Base-by-base conservation (phyloP, 2,329 filamentous ascomycete species). In the Coleophoma cylindrospora region DNA sequence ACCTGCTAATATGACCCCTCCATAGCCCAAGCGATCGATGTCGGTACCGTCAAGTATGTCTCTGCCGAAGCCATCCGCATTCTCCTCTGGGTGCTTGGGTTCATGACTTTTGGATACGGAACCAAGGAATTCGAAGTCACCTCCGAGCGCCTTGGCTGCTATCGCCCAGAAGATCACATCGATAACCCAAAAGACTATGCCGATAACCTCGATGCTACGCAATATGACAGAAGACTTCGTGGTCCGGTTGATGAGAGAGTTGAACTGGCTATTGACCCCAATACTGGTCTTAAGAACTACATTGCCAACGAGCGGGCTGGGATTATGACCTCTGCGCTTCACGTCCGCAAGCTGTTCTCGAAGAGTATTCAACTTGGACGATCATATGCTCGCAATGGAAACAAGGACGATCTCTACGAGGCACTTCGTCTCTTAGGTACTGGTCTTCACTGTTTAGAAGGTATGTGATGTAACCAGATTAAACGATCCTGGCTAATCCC, bases 1-100 rank as follows among this genome's bases (percentile, higher is more conserved):
- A 27, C 27, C 9, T 44, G 48, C 55, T 59, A 48, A 59, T 45
- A 8, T 43, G 21, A 38, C 19, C 27, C 19, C 33, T 46, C 32
- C n/a, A 19, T 43, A 66, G 64, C 88, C 48, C 91, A 96, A 70
- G 91, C 91, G 54, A 88, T 96, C 61, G 91, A 96, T 68, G 89
- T 96, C 45, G 91, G 90, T 54, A 95, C 90, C 4, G 82, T 96
- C 70, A 96, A 96, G 73, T 81, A 86, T 61, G 91, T 96, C 55
- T 92, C 88, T 50, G 86, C 89, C 47, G 90, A 95, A 70, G 91
- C 91, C 51, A 95, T 96, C 64, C 86, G 91, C 34, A 87, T 96
- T 45, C 74, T 96, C 13, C 81, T 96, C 49, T 95, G 88, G 76
- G 82, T 96, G 43, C 78, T 96, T 40, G 90, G 89, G 14, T 96